A percentile compares a stretch with the other conserved stretches of the same genome.
These are phyloP conservation scores for Cordyceps militaris DNA, from an alignment of 2,329 filamentous ascomycete genomes.

Conservation along the genomic window DNA sequence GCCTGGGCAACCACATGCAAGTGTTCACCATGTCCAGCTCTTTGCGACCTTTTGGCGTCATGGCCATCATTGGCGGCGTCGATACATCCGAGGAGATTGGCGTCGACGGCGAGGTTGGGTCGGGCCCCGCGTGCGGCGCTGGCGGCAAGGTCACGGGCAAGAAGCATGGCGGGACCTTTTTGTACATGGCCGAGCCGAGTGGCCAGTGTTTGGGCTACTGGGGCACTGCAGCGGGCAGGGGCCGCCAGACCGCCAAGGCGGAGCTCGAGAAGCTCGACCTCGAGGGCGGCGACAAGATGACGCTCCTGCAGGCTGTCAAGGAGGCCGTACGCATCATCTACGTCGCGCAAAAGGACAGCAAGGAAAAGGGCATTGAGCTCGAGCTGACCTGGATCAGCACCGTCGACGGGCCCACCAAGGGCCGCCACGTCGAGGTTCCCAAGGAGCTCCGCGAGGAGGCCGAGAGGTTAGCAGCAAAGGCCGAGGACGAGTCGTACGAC, in stretches of 20 bases:
- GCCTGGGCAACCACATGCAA: conserved; percentile 94
- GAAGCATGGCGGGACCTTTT: conserved; percentile 77
- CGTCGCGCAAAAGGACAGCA: conserved; percentile 95
- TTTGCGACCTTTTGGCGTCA: conserved; percentile 94
- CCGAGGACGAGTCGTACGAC: conserved; percentile 78
- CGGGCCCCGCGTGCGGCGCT: conserved; percentile 68
- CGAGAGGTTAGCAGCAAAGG: conserved; percentile 87
- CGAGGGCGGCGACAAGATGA: conserved; percentile 64
- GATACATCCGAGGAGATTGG: conserved; percentile 79
- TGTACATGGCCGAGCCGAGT: conserved; percentile 99
- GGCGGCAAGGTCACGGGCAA: conserved; percentile 72
- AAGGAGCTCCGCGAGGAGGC: conserved; percentile 87
- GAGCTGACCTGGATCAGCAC: conserved; percentile 98
- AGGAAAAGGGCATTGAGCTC: conserved; percentile 98
- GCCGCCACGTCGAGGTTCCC: conserved; percentile 86
- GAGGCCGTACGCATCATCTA: conserved; percentile 97
- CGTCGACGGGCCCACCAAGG: conserved; percentile 79
- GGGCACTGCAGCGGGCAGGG: conserved; percentile 94
- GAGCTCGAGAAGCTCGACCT: conserved; percentile 98
- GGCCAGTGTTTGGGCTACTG: conserved; percentile 99
- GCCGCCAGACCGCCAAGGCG: conserved; percentile 91
- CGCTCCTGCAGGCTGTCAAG: conserved; percentile 82
- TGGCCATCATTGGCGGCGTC: conserved; percentile 87
- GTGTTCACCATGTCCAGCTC: conserved; percentile 96
- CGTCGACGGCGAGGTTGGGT: conserved; percentile 86